These are phyloP conservation scores for Penicillium salamii DNA, from an alignment of 495 filamentous ascomycete genomes.

Conservation along the genomic window DNA sequence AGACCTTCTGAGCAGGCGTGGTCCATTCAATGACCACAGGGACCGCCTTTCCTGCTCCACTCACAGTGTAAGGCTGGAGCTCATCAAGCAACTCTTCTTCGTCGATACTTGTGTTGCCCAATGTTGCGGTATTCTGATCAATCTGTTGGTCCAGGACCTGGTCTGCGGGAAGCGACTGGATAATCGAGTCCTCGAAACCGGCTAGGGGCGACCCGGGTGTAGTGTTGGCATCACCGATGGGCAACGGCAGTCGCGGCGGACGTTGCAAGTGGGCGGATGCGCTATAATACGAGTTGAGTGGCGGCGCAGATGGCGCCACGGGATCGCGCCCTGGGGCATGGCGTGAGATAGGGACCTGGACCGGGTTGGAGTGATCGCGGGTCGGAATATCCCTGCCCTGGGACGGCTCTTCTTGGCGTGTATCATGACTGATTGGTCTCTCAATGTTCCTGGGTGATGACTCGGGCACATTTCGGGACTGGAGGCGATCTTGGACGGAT, in stretches of 20 bases:
- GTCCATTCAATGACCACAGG: constrained; percentile 83
- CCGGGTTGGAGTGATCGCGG: constrained; percentile 43
- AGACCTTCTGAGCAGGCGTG: constrained; percentile 77
- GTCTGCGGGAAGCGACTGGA: constrained; percentile 49
- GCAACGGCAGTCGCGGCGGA: constrained; percentile 83
- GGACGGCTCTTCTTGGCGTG: constrained; percentile 19
- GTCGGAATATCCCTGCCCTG: constrained; percentile 23
- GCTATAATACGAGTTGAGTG: constrained; percentile 48
- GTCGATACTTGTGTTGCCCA: constrained; percentile 69
- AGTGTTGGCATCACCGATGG: constrained; percentile 84
- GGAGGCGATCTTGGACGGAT: constrained; percentile 38
- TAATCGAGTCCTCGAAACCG: constrained; percentile 54
- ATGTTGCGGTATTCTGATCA: constrained; percentile 52
- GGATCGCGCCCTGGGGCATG: constrained; percentile 31
- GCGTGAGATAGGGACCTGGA: constrained; percentile 48
- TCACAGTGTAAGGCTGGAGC: constrained; percentile 56
- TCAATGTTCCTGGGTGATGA: constrained; percentile 20
- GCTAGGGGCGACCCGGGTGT: constrained; percentile 82
- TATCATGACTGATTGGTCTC: constrained; percentile 20
- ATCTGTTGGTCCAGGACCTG: constrained; percentile 45
- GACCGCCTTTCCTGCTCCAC: constrained; percentile 52
- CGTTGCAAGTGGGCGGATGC: constrained; percentile 58
- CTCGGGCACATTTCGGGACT: constrained; percentile 34
- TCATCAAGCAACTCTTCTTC: constrained; percentile 80
- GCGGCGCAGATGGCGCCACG: constrained; percentile 44